Evolutionary conservation across 257 asterid species (phyloP), one percentile per base, ranked within the genome.

Genomic region (Solanum bukasovii): DNA sequence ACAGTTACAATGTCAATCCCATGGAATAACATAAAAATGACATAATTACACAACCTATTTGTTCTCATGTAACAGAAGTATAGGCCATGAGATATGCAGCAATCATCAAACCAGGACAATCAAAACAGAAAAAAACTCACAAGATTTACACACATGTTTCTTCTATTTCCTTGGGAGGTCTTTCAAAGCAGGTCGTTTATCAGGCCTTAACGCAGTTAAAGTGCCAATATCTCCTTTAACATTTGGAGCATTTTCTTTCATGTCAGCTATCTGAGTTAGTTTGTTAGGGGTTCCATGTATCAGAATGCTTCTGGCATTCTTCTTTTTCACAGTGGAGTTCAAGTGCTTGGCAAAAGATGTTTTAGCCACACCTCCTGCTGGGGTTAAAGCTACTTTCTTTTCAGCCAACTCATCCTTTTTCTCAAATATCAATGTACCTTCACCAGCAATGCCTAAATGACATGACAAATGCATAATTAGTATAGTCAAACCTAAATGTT

Each of bases 261-360:
- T 90, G 85, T 92, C 91, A n/a, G 89, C 90, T n/a, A 34, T 74
- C 20, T 74, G 75, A 33, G 67, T 84, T 46, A 59, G 88, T 92
- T 94, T 94, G n/a, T 88, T 86, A 3, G 98, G 97, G 3, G 98
- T 96, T 70, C 94, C 98, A 74, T 92, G 98, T 70, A 94, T 93
- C 90, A 94, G 71, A 68, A 94, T 94, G 88, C 93, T 90, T 90
- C 96, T 92, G 9, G 89, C 91, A 8, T 92, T 87, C 87, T 90
- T 92, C 92, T 83, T 90, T 83, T 71, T 87, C 46, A 65, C 88
- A 11, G 88, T 87, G 37, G 90, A 84, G 49, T 13, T 42, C 35
- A 65, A 63, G 75, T 59, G 84, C 70, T 86, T 52, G 44, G 89
- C 85, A 13, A 90, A 84, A 13, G 87, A 87, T 40, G 37, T 83